phyloP scores from a whole-genome alignment of 345 rosid species.

The Linum lewisii region DNA sequence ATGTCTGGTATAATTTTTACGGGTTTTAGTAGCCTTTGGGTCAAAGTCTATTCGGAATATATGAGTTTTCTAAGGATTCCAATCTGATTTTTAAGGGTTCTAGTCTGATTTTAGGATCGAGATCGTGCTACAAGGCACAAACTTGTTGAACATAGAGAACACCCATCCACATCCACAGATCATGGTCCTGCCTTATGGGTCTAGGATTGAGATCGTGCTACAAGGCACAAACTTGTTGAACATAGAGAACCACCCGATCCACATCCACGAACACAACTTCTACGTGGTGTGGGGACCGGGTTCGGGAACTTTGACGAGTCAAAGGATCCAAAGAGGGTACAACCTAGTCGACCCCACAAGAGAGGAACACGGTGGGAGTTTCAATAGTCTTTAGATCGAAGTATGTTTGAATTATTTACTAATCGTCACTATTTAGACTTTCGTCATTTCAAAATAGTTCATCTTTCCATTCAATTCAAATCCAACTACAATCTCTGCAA shows the following conservation, averaged over 20 bases:
- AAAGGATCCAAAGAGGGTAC: conserved; percentile 4
- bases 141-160: conserved; percentile 10
- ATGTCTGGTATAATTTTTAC: too few species aligned
- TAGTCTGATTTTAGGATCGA: conserved; percentile 8
- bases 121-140: conserved; percentile 14
- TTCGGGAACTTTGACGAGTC: conserved; percentile 11
- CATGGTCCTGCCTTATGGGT: neutral
- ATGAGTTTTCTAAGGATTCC: too few species aligned
- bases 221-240: conserved; percentile 11
- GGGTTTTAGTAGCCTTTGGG: too few species aligned
- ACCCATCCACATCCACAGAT: conserved; percentile 13
- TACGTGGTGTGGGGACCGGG: conserved; percentile 15
- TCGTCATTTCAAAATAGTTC: too few species aligned
- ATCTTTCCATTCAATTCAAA: too few species aligned
- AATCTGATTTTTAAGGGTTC: too few species aligned
- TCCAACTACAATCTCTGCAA: too few species aligned
- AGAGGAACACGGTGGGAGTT: conserved; percentile 15
- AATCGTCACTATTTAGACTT: too few species aligned
- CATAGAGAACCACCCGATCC: conserved; percentile 13
- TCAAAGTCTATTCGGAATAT: too few species aligned
- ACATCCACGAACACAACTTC: conserved; percentile 15
- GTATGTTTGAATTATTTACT: too few species aligned
- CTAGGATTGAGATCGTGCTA: conserved; percentile 12
- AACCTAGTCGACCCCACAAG: conserved; percentile 11
- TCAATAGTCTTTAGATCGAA: too few species aligned